A percentile compares a stretch with the other conserved stretches of the same genome.
Conservation (phyloP, 768 basidiomycete genomes). For the Calocybe cyanea region DNA sequence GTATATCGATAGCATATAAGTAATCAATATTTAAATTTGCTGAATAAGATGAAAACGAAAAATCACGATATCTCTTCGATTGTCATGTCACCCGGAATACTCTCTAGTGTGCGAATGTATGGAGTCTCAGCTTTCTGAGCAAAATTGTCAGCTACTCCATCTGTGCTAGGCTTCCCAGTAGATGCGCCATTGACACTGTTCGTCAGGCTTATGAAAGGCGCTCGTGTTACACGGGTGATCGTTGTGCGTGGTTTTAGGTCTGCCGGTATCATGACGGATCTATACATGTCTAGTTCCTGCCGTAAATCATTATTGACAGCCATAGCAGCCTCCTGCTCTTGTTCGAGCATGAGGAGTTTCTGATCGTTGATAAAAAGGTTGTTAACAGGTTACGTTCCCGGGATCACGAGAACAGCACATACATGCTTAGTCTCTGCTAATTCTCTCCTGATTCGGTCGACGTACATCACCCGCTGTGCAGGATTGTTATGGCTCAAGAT, state of each 20-base stretch:
- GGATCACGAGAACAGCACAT: constrained; percentile 21
- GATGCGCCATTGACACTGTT: constrained; percentile 30
- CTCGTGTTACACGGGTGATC: constrained; percentile 47
- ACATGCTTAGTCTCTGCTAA: constrained; percentile 81
- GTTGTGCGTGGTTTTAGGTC: constrained; percentile 51
- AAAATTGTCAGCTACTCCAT: background rate
- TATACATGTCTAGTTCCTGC: constrained; percentile 58
- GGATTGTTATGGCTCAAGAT: constrained; percentile 84
- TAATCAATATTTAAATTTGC: too few species aligned
- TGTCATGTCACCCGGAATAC: constrained; percentile 46
- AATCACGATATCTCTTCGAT: constrained; percentile 35
- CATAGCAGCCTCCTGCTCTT: constrained; percentile 45
- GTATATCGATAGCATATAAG: too few species aligned
- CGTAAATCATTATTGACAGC: constrained; percentile 43
- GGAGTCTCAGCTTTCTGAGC: constrained; percentile 8
- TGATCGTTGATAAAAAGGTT: constrained; percentile 17
- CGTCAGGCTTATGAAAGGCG: constrained; percentile 42
- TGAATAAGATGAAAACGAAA: too few species aligned
- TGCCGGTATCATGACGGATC: constrained; percentile 46
- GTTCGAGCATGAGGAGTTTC: constrained; percentile 45
- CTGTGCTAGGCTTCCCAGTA: background rate
- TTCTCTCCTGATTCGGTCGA: constrained; percentile 79
- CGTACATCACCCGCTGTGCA: constrained; percentile 81
- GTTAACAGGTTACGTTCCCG: background rate
- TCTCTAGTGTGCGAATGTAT: constrained; percentile 23